phyloP scores from a whole-genome alignment of 2,329 filamentous ascomycete genomes.

The Aspergillus intermedius region DNA sequence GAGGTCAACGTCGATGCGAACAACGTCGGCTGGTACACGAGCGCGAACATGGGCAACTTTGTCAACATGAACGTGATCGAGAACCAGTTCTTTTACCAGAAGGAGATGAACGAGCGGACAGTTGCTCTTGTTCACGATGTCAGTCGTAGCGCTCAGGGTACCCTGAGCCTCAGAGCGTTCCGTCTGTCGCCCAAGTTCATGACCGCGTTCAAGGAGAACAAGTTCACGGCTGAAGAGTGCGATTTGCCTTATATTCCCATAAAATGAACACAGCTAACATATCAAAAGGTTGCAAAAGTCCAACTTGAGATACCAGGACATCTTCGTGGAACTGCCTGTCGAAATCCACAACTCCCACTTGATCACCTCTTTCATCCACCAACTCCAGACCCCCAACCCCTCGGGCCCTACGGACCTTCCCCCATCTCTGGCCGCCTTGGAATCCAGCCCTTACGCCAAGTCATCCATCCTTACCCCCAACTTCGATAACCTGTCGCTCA shows the following conservation, averaged over 20 bases:
- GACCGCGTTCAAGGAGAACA: slow-evolving; percentile 87
- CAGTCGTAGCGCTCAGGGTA: slow-evolving; percentile 87
- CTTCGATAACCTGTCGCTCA: slow-evolving; percentile 81
- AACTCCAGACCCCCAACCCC: slow-evolving; percentile 65
- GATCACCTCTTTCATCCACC: slow-evolving; percentile 89
- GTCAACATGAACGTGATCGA: slow-evolving; percentile 92
- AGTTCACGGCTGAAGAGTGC: slow-evolving; percentile 94
- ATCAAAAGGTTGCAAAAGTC: slow-evolving; percentile 77
- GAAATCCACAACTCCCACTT: slow-evolving; percentile 95
- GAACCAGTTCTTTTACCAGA: slow-evolving; percentile 97
- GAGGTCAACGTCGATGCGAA: slow-evolving; percentile 99
- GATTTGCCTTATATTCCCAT: slow-evolving; percentile 23
- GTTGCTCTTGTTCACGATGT: slow-evolving; percentile 92
- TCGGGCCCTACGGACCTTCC: slow-evolving; percentile 67
- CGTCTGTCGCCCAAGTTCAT: slow-evolving; percentile 82
- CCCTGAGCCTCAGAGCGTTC: slow-evolving; percentile 84
- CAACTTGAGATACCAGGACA: slow-evolving; percentile 87
- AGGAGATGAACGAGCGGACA: slow-evolving; percentile 76
- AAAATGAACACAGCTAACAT: slow-evolving; percentile 9
- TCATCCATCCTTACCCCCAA: slow-evolving; percentile 72
- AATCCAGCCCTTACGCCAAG: slow-evolving; percentile 54
- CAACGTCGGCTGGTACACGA: slow-evolving; percentile 97
- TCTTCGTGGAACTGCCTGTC: slow-evolving; percentile 83
- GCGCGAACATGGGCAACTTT: slow-evolving; percentile 97
- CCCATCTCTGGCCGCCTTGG: slow-evolving; percentile 69